Conservation (phyloP, 1,139 yeast genomes). For the Saccharomyces pastorianus region DNA sequence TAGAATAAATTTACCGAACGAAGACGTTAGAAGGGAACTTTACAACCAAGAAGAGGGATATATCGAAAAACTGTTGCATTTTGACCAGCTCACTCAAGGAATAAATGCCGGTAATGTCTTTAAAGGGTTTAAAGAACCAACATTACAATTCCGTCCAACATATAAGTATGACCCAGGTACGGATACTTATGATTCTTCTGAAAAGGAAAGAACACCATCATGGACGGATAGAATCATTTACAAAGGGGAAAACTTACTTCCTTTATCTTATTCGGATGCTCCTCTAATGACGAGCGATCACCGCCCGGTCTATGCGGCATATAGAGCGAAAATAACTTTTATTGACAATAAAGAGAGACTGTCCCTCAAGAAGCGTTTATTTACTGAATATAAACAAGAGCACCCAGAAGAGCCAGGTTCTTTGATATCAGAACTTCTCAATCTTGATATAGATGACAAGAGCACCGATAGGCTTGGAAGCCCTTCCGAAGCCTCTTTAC, state of each 20-base stretch:
- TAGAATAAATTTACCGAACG: slow-evolving; percentile 63
- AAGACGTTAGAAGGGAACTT: slow-evolving; percentile 45
- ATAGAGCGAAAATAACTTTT: slow-evolving; percentile 52
- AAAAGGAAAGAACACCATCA: slow-evolving; percentile 88
- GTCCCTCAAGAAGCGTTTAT: slow-evolving; percentile 43
- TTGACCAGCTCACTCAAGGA: slow-evolving; percentile 72
- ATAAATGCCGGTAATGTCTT: slow-evolving; percentile 65
- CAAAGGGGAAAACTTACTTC: slow-evolving; percentile 45
- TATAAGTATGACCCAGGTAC: slow-evolving; percentile 88
- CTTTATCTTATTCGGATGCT: slow-evolving; percentile 52
- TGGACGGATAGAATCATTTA: slow-evolving; percentile 91
- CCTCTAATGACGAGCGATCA: slow-evolving; percentile 71
- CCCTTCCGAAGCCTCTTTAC: slow-evolving; percentile 5
- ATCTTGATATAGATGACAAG: slow-evolving; percentile 6
- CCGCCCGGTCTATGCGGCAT: slow-evolving; percentile 80
- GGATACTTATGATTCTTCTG: slow-evolving; percentile 70
- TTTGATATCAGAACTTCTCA: neutral
- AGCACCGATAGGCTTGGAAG: slow-evolving; percentile 17
- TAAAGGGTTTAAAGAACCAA: slow-evolving; percentile 67
- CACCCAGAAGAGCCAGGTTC: slow-evolving; percentile 21
- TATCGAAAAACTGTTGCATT: slow-evolving; percentile 47
- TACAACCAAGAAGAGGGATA: slow-evolving; percentile 40
- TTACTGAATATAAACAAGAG: slow-evolving; percentile 39
- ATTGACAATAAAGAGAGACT: slow-evolving; percentile 52
- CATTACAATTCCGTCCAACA: slow-evolving; percentile 75